These are phyloP conservation scores for Bruguiera sexangula DNA, from an alignment of 345 rosid species.

Conservation along the genomic window DNA sequence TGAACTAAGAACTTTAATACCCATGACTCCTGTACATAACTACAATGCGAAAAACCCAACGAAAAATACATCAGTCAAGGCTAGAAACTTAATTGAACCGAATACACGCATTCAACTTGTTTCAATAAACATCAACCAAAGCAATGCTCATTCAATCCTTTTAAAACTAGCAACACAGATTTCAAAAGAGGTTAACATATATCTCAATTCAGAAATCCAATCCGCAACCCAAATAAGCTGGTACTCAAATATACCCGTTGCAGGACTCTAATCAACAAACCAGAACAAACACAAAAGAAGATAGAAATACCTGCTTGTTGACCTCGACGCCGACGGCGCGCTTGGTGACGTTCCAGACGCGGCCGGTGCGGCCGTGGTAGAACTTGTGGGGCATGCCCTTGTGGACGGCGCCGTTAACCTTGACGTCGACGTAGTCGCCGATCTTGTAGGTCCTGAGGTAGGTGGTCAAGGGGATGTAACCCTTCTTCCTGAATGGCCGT, in stretches of 20 bases:
- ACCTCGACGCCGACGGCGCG: slow-evolving; percentile 70
- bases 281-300: background rate
- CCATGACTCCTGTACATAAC: too few species aligned
- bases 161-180: too few species aligned
- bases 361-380: slow-evolving; percentile 72
- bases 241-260: background rate
- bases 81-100: too few species aligned
- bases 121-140: too few species aligned
- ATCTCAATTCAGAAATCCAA: background rate
- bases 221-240: background rate
- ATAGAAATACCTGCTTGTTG: slow-evolving; percentile 50
- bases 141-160: too few species aligned
- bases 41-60: too few species aligned
- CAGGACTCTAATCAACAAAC: background rate
- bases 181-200: too few species aligned
- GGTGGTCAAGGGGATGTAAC: slow-evolving; percentile 56
- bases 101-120: too few species aligned
- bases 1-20: too few species aligned
- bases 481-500: slow-evolving; percentile 64
- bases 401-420: slow-evolving; percentile 63
- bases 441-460: slow-evolving; percentile 56
- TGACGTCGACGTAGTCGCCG: slow-evolving; percentile 57
- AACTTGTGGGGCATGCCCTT: slow-evolving; percentile 76
- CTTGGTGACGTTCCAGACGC: slow-evolving; percentile 68
- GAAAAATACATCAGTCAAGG: too few species aligned